Percentiles rank a stretch among this genome's conserved stretches.
phyloP scores from a whole-genome alignment of 352 stramenopile genomes.

The Pythium aristosporum region DNA sequence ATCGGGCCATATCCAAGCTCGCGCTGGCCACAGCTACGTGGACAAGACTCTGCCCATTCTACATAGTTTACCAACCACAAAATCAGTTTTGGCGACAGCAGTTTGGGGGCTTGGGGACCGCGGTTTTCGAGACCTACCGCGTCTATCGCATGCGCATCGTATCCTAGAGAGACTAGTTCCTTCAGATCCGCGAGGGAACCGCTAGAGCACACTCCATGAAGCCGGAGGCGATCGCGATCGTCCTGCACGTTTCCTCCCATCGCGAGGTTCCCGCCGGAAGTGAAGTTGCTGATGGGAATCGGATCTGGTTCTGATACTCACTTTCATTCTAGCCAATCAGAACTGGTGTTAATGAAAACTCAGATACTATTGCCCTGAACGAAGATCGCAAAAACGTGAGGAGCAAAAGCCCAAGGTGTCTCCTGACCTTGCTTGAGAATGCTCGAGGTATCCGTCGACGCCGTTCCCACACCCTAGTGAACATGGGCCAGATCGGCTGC shows the following conservation, averaged over 20 bases:
- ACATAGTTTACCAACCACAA: not conserved
- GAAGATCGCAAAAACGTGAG: too few species aligned
- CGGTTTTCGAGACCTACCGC: not conserved
- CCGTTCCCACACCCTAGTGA: too few species aligned
- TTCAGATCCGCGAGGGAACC: not conserved
- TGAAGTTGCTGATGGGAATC: too few species aligned
- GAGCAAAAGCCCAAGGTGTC: too few species aligned
- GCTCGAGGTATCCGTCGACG: too few species aligned
- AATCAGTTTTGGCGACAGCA: not conserved
- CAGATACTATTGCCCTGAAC: too few species aligned
- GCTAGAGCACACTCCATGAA: not conserved
- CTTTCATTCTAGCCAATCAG: too few species aligned
- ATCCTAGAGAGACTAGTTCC: not conserved
- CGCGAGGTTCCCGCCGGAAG: too few species aligned
- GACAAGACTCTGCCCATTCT: slow-evolving; percentile 7
- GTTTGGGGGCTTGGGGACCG: not conserved
- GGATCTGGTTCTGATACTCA: not conserved
- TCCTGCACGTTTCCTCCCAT: slow-evolving; percentile 6
- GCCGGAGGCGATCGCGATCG: not conserved
- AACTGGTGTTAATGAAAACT: too few species aligned
- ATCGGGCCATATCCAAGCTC: not conserved
- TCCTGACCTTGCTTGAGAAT: not conserved
- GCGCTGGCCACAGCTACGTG: slow-evolving; percentile 1
- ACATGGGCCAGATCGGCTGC: too few species aligned
- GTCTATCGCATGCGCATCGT: slow-evolving; percentile 3